These are phyloP conservation scores for Russula lepida DNA, from an alignment of 768 basidiomycete genomes.

Conservation along the genomic window DNA sequence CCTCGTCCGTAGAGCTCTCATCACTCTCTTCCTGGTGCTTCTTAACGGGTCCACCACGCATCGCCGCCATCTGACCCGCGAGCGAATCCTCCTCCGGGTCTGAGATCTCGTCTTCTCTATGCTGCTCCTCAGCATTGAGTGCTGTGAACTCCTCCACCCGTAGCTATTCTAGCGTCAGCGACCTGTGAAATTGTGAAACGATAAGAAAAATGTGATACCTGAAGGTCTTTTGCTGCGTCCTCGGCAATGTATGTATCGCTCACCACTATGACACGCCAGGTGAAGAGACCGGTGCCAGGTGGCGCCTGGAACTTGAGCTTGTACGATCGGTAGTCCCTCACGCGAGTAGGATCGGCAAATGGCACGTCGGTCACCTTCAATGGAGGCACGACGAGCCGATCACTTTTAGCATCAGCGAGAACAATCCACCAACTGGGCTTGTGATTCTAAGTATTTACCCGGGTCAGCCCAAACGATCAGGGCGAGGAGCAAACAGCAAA, in stretches of 20 bases:
- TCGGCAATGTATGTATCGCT: slow-evolving; percentile 88
- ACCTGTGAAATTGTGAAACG: neutral
- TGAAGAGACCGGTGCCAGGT: slow-evolving; percentile 70
- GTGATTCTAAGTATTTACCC: slow-evolving; percentile 48
- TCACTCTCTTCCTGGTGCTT: slow-evolving; percentile 43
- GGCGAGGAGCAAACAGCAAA: slow-evolving; percentile 31
- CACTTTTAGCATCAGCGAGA: slow-evolving; percentile 78
- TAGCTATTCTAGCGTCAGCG: slow-evolving; percentile 40
- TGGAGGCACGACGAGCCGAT: slow-evolving; percentile 82
- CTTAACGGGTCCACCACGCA: slow-evolving; percentile 86
- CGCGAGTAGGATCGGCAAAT: slow-evolving; percentile 38
- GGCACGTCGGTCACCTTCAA: slow-evolving; percentile 76
- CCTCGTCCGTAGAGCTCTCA: slow-evolving; percentile 43
- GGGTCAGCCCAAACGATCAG: neutral
- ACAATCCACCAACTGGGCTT: slow-evolving; percentile 92
- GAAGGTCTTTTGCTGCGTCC: slow-evolving; percentile 60
- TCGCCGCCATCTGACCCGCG: slow-evolving; percentile 95
- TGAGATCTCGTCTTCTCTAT: slow-evolving; percentile 86
- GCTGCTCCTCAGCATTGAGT: slow-evolving; percentile 48
- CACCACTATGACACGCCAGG: slow-evolving; percentile 79
- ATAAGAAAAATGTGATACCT: slow-evolving; percentile 40
- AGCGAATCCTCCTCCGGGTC: slow-evolving; percentile 96
- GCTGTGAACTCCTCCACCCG: slow-evolving; percentile 70
- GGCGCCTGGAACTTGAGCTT: slow-evolving; percentile 95
- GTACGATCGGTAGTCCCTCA: slow-evolving; percentile 68